These are phyloP conservation scores for Vinca minor DNA, from an alignment of 257 asterid genomes.

Conservation along the genomic window DNA sequence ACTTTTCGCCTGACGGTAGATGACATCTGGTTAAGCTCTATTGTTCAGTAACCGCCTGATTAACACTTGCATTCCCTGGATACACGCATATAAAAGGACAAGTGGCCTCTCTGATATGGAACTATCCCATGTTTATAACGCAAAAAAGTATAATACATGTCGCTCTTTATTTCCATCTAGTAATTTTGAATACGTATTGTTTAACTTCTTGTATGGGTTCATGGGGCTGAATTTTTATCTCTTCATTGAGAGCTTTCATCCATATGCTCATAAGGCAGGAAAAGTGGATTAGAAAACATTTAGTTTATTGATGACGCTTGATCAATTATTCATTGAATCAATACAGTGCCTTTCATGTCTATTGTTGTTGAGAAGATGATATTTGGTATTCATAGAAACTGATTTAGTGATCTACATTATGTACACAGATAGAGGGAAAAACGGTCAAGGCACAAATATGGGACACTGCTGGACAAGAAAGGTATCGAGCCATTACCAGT, in stretches of 20 bases:
- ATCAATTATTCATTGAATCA: background rate
- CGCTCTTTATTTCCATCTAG: background rate
- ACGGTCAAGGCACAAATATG: slow-evolving; percentile 79
- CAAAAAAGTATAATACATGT: background rate
- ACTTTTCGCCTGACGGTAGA: background rate
- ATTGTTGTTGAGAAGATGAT: background rate
- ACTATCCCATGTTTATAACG: background rate
- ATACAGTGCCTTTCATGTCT: background rate
- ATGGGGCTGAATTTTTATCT: background rate
- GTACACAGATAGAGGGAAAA: slow-evolving; percentile 57
- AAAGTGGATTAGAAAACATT: background rate
- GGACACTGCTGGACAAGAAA: slow-evolving; percentile 88
- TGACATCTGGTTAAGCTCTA: background rate
- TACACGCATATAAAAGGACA: background rate
- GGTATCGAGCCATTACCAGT: slow-evolving; percentile 75
- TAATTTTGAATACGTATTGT: background rate
- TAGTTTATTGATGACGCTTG: background rate
- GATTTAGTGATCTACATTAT: slow-evolving; percentile 9
- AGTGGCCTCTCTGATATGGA: background rate
- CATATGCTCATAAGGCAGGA: background rate
- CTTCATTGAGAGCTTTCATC: background rate
- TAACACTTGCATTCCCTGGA: background rate
- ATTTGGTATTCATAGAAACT: background rate
- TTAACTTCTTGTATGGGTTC: background rate
- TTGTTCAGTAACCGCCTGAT: background rate